A percentile compares a stretch with the other conserved stretches of the same genome.
Conservation (phyloP, 768 basidiomycete genomes). For the Auriscalpium vulgare region DNA sequence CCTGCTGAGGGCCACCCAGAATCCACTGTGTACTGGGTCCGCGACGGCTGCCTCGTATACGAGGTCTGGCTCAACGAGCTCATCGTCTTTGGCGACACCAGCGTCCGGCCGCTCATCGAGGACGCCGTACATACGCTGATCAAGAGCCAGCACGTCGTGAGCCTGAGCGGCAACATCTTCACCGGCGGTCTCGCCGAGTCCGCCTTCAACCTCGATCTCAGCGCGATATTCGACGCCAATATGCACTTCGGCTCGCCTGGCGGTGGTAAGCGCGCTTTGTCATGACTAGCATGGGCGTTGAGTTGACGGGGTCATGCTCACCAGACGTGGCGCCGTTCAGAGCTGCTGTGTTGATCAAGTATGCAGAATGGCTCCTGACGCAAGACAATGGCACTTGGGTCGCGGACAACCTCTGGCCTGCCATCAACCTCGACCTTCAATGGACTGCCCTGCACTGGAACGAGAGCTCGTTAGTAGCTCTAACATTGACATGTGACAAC, state of each 20-base stretch:
- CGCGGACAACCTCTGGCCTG: constrained; percentile 5
- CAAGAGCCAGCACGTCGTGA: constrained; percentile 4
- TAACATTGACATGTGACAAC: not conserved
- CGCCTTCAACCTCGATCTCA: constrained; percentile 2
- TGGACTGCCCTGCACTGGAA: constrained; percentile 10
- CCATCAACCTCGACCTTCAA: constrained; percentile 8
- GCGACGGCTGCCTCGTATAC: constrained; percentile 6
- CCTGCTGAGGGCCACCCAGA: constrained; percentile 6
- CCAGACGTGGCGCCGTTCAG: constrained; percentile 10
- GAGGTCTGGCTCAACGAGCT: constrained; percentile 8
- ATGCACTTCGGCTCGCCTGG: constrained; percentile 6
- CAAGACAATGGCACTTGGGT: constrained; percentile 11
- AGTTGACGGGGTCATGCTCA: not conserved
- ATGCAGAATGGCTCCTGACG: constrained; percentile 8
- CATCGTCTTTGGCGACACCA: constrained; percentile 3
- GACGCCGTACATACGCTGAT: constrained; percentile 6
- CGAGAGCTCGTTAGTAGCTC: constrained; percentile 3
- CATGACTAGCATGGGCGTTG: too few species aligned
- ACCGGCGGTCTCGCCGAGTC: constrained; percentile 8
- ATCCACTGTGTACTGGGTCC: constrained; percentile 6
- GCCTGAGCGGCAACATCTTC: constrained; percentile 5
- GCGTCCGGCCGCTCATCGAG: constrained; percentile 3
- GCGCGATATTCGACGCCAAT: not conserved
- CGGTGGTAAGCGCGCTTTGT: not conserved
- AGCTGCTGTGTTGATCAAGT: constrained; percentile 3